Conservation (phyloP, 192 early-diverging fungal genomes). For the Cetraspora pellucida region DNA sequence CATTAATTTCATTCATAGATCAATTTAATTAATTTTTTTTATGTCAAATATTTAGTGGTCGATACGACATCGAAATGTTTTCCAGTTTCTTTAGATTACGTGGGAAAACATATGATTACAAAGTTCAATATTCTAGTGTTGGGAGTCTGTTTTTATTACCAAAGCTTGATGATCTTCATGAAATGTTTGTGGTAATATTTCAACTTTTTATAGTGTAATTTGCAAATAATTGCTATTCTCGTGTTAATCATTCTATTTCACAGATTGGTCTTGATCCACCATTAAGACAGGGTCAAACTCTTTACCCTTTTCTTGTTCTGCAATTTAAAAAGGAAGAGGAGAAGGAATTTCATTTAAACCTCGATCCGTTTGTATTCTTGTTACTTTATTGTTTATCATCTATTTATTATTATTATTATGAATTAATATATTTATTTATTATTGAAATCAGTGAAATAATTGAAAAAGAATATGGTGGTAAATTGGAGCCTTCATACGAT, state of each 20-base stretch:
- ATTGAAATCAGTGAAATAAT: constrained; percentile 56
- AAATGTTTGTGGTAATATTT: constrained; percentile 72
- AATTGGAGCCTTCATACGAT: constrained; percentile 83
- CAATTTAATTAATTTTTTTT: not conserved
- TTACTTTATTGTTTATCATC: not conserved
- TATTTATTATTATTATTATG: constrained; percentile 31
- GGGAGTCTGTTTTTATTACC: constrained; percentile 84
- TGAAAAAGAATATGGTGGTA: constrained; percentile 69
- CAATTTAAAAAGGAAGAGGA: constrained; percentile 96
- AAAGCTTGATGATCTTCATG: constrained; percentile 92
- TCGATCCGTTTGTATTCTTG: constrained; percentile 64
- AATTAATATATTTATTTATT: not conserved
- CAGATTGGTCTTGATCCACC: constrained; percentile 92
- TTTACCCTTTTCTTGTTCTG: constrained; percentile 93
- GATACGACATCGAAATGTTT: constrained; percentile 95
- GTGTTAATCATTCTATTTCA: constrained; percentile 1
- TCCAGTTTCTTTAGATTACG: constrained; percentile 88
- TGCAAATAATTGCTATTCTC: not conserved
- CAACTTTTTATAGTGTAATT: not conserved
- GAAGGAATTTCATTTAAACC: constrained; percentile 75
- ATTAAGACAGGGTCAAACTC: constrained; percentile 94
- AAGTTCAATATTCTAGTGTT: constrained; percentile 86
- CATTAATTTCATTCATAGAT: not conserved
- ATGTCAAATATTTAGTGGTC: constrained; percentile 64
- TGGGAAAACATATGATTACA: constrained; percentile 98